Evolutionary conservation across 2,329 filamentous ascomycete genomes (phyloP).

Genomic region (Fusarium annulatum): DNA sequence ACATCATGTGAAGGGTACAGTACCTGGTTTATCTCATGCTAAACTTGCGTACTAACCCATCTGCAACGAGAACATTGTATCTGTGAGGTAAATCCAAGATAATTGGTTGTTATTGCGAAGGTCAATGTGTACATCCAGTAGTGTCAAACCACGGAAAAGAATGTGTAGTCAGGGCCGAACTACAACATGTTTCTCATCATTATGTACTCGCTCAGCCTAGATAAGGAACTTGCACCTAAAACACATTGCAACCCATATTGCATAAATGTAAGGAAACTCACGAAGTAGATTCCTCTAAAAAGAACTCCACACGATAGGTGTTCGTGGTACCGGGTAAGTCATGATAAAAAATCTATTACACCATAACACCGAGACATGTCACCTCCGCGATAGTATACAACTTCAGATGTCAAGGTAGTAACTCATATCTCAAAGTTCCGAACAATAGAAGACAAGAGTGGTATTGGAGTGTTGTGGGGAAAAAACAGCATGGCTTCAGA

Average conservation of each 20-base stretch:
- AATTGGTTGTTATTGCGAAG: not conserved
- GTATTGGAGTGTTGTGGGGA: not conserved
- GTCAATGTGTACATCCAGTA: not conserved
- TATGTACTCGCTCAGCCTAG: not conserved
- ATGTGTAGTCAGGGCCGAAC: not conserved
- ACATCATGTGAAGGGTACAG: not conserved
- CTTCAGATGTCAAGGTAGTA: not conserved
- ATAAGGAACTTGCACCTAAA: too few species aligned
- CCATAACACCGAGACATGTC: not conserved
- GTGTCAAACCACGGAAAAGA: not conserved
- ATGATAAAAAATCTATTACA: not conserved
- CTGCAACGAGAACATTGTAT: not conserved
- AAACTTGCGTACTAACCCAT: not conserved
- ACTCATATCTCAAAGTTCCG: not conserved
- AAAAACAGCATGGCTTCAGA: not conserved
- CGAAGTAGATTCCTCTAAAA: too few species aligned
- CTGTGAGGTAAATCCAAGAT: not conserved
- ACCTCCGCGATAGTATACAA: not conserved
- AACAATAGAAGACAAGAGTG: not conserved
- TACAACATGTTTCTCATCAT: not conserved
- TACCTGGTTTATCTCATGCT: not conserved
- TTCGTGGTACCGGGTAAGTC: not conserved
- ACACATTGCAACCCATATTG: not conserved
- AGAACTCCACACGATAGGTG: not conserved
- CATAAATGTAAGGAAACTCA: not conserved